Evolutionary conservation across 78 protist species (phyloP).

Genomic region (Protostelium mycophagum): DNA sequence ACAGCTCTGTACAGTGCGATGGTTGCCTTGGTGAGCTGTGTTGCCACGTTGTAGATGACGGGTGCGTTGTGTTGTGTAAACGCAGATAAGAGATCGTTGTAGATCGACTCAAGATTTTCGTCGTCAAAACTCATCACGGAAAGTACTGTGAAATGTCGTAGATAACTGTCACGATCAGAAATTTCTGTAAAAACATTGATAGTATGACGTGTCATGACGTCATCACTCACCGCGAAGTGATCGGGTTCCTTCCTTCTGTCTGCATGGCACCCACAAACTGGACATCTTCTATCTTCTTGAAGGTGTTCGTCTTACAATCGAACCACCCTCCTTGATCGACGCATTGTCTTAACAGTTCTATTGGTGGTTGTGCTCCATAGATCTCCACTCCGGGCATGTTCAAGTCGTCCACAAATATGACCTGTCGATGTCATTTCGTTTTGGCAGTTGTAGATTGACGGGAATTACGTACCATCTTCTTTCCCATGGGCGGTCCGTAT

Average conservation of each 20-base stretch:
- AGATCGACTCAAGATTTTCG: conserved; percentile 85
- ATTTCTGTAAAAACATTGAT: too few relatives aligned
- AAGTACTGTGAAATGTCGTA: conserved; percentile 87
- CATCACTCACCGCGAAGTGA: neutral
- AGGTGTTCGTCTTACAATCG: conserved; percentile 61
- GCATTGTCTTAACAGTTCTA: conserved; percentile 91
- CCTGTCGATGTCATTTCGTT: too few relatives aligned
- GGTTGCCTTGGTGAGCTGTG: conserved; percentile 95
- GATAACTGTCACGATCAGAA: conserved; percentile 82
- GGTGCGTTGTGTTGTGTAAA: conserved; percentile 59
- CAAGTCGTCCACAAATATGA: conserved; percentile 95
- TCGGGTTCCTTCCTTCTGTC: conserved; percentile 91
- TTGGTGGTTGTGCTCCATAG: conserved; percentile 95
- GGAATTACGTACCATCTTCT: conserved; percentile 56
- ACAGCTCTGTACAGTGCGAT: conserved; percentile 78
- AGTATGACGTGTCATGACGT: too few relatives aligned
- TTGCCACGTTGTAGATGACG: conserved; percentile 72
- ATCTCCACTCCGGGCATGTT: conserved; percentile 92
- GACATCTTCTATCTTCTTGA: conserved; percentile 84
- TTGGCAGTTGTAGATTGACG: neutral
- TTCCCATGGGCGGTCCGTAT: conserved; percentile 69
- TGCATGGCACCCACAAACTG: conserved; percentile 94
- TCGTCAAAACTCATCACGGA: conserved; percentile 94
- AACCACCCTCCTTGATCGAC: conserved; percentile 96
- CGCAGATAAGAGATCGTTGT: conserved; percentile 89